Evolutionary conservation across 2,329 filamentous ascomycete species (phyloP).

Genomic region (Hypoxylon rubiginosum): DNA sequence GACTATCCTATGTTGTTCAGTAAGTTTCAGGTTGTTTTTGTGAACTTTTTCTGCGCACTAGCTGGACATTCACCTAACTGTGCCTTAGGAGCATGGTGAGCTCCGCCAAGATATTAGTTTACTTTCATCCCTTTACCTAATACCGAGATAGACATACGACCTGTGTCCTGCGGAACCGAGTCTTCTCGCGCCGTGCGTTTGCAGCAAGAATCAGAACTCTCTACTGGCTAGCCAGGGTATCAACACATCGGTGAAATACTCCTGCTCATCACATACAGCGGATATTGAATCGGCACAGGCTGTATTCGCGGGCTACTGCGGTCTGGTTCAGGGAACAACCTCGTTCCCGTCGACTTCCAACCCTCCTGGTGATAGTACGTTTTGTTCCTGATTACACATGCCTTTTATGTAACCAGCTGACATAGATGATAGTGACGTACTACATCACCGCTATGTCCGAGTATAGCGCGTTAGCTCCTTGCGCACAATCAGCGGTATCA

Average conservation of each 20-base stretch:
- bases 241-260: constrained; percentile 58
- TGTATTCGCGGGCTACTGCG: constrained; percentile 67
- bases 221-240: constrained; percentile 59
- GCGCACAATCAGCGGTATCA: constrained; percentile 61
- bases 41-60: neutral
- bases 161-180: constrained; percentile 57
- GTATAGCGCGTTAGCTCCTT: constrained; percentile 60
- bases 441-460: constrained; percentile 66
- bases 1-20: constrained; percentile 57
- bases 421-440: constrained; percentile 60
- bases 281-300: constrained; percentile 63
- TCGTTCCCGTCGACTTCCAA: constrained; percentile 60
- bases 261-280: constrained; percentile 62
- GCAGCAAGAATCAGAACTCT: constrained; percentile 65
- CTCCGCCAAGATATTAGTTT: constrained; percentile 3
- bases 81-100: constrained; percentile 52
- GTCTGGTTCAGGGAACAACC: constrained; percentile 63
- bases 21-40: constrained; percentile 45
- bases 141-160: constrained; percentile 48
- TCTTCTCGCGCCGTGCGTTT: constrained; percentile 65
- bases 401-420: constrained; percentile 9
- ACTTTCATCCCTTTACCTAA: neutral
- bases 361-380: constrained; percentile 66
- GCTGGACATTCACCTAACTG: constrained; percentile 5
- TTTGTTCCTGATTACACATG: neutral